These are phyloP conservation scores for Lachnellula occidentalis DNA, from an alignment of 2,329 filamentous ascomycete genomes.

Conservation along the genomic window DNA sequence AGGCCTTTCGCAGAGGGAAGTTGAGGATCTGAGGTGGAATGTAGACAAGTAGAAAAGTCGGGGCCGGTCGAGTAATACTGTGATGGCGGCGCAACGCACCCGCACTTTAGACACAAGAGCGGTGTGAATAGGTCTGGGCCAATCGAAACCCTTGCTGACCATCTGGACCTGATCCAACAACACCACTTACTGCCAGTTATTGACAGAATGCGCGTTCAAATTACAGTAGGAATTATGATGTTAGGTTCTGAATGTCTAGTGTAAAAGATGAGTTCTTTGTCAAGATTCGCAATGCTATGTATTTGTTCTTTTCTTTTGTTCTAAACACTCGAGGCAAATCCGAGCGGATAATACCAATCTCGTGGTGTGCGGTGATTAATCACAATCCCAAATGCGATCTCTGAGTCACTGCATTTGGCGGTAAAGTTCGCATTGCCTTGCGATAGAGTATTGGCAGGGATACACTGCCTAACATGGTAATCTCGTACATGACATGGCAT, in stretches of 20 bases:
- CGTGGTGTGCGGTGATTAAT: not conserved
- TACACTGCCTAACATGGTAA: not conserved
- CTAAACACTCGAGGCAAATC: too few species aligned
- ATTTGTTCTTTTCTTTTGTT: too few species aligned
- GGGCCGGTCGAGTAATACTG: not conserved
- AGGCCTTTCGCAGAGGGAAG: not conserved
- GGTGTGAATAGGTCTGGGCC: not conserved
- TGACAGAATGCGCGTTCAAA: not conserved
- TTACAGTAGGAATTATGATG: not conserved
- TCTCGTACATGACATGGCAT: not conserved
- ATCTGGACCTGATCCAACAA: not conserved
- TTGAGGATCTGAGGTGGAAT: not conserved
- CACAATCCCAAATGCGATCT: constrained; percentile 9
- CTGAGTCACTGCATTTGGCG: constrained; percentile 15
- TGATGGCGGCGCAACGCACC: not conserved
- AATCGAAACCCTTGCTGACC: not conserved
- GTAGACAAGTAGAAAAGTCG: not conserved
- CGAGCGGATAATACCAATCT: too few species aligned
- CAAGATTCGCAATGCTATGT: too few species aligned
- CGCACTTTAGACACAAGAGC: not conserved
- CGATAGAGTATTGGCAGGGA: not conserved
- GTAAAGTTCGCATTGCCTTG: not conserved
- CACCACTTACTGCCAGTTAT: not conserved
- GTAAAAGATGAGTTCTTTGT: too few species aligned
- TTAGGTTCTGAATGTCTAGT: too few species aligned